Percentiles rank a stretch among this genome's conserved stretches.
Conservation (phyloP, 75 land plant species). For the Larix kaempferi region DNA sequence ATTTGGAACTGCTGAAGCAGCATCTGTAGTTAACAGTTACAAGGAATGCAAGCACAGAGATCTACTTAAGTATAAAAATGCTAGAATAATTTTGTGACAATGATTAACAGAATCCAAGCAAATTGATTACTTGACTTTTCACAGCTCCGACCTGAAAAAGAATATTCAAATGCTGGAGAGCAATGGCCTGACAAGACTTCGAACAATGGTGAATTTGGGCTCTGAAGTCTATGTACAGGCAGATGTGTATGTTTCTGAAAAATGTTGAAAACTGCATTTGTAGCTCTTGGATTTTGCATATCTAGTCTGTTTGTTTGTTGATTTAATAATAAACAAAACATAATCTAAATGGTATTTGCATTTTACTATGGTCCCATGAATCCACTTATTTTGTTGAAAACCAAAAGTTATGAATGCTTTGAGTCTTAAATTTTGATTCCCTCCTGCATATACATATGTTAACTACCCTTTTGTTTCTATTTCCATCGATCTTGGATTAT, state of each 20-base stretch:
- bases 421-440: neutral
- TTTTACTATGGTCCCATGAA: neutral
- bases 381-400: neutral
- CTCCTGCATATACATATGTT: neutral
- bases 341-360: neutral
- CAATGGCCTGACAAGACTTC: conserved; percentile 63
- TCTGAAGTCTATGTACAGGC: conserved; percentile 94
- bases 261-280: neutral
- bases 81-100: neutral
- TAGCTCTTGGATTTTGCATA: neutral
- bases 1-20: neutral
- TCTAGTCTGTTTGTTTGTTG: conserved; percentile 1
- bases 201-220: conserved; percentile 86
- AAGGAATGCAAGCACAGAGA: neutral
- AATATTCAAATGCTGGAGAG: conserved; percentile 78
- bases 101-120: neutral
- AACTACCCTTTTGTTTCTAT: neutral
- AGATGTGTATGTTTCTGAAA: conserved; percentile 67
- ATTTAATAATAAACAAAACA: neutral
- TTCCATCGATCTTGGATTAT: no score
- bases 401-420: neutral
- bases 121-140: conserved; percentile 9
- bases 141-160: conserved; percentile 73
- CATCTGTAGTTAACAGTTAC: neutral
- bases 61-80: neutral